Conservation (phyloP, 768 basidiomycete species). For the Tylopilus sp. region DNA sequence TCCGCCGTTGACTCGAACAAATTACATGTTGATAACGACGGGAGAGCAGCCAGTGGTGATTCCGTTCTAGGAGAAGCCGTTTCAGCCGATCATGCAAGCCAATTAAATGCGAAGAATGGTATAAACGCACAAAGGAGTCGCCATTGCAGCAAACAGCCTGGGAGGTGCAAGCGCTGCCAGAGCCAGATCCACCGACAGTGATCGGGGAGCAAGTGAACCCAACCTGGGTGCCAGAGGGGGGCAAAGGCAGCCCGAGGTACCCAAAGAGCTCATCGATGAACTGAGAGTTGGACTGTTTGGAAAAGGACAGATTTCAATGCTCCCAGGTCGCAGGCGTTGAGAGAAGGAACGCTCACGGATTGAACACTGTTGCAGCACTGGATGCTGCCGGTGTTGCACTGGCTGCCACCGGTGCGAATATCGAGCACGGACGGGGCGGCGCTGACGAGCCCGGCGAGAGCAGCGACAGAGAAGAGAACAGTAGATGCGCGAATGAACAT, state of each 20-base stretch:
- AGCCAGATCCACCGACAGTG: neutral
- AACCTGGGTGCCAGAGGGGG: neutral
- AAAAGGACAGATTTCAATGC: neutral
- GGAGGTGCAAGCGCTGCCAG: neutral
- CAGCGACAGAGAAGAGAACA: conserved; percentile 1
- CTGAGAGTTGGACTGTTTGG: neutral
- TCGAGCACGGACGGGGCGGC: conserved; percentile 4
- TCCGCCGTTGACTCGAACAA: neutral
- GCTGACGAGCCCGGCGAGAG: conserved; percentile 1
- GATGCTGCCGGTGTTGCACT: conserved; percentile 43
- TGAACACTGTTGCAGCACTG: conserved; percentile 4
- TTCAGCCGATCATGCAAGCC: neutral
- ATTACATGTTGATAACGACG: neutral
- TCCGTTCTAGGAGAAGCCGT: neutral
- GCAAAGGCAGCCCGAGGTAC: neutral
- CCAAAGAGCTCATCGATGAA: neutral
- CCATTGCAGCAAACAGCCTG: conserved; percentile 6
- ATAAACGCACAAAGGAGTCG: neutral
- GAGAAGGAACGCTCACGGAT: neutral
- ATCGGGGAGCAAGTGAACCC: conserved; percentile 2
- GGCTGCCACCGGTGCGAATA: neutral
- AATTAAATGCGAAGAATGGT: neutral
- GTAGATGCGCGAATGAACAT: conserved; percentile 8
- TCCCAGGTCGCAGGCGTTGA: neutral
- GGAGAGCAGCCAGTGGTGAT: conserved; percentile 1